phyloP scores from a whole-genome alignment of 2,329 filamentous ascomycete genomes.

The Fusarium algeriense region DNA sequence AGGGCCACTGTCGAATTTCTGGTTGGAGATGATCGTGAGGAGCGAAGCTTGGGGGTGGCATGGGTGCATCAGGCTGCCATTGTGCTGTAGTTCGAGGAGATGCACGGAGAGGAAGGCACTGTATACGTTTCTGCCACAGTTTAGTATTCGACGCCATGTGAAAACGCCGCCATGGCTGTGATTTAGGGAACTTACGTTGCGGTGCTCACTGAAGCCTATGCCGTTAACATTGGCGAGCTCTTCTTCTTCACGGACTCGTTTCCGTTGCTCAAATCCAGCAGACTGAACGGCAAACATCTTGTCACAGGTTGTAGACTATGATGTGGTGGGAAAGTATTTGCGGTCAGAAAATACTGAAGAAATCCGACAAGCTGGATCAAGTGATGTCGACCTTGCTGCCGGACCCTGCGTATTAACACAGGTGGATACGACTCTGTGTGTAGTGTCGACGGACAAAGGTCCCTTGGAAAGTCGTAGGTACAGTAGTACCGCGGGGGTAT shows the following conservation, averaged over 20 bases:
- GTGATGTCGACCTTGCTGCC: slow-evolving; percentile 31
- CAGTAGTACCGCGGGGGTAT: slow-evolving; percentile 34
- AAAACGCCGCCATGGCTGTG: neutral
- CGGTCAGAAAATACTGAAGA: slow-evolving; percentile 15
- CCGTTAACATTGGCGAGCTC: slow-evolving; percentile 52
- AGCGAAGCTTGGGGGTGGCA: slow-evolving; percentile 57
- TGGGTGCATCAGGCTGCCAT: slow-evolving; percentile 49
- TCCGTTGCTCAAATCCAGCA: slow-evolving; percentile 54
- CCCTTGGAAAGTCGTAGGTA: slow-evolving; percentile 20
- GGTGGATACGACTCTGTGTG: slow-evolving; percentile 35
- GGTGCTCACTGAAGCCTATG: slow-evolving; percentile 63
- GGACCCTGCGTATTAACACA: slow-evolving; percentile 44
- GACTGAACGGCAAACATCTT: slow-evolving; percentile 55
- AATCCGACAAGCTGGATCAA: slow-evolving; percentile 18
- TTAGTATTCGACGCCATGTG: slow-evolving; percentile 32
- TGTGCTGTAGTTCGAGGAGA: slow-evolving; percentile 54
- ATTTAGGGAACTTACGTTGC: slow-evolving; percentile 57
- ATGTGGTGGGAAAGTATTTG: slow-evolving; percentile 14
- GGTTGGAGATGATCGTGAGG: slow-evolving; percentile 54
- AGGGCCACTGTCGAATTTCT: slow-evolving; percentile 52
- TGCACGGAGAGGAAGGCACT: slow-evolving; percentile 64
- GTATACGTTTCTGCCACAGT: slow-evolving; percentile 63
- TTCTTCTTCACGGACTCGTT: slow-evolving; percentile 62
- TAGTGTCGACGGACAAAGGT: slow-evolving; percentile 22
- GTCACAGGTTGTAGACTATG: slow-evolving; percentile 11